Conservation (phyloP, 345 rosid species). For the Eucalyptus brandiana region DNA sequence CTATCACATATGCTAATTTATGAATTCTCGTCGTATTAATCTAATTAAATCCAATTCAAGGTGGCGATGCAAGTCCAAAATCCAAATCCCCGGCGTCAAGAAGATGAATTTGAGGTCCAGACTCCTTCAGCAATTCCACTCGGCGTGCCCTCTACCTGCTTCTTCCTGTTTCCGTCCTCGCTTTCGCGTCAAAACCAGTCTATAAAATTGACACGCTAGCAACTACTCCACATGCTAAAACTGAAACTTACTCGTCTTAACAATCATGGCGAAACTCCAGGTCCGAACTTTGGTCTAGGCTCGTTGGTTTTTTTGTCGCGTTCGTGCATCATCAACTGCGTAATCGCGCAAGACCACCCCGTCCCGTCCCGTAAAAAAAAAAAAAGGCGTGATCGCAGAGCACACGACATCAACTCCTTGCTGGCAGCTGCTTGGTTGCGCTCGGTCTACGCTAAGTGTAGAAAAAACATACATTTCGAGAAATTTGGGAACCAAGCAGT, state of each 20-base stretch:
- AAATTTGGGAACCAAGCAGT: not conserved
- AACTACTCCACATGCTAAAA: not conserved
- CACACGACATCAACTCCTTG: not conserved
- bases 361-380: not conserved
- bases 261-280: not conserved
- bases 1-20: too few species aligned
- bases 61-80: not conserved
- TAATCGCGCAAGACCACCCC: not conserved
- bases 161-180: not conserved
- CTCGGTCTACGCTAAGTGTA: not conserved
- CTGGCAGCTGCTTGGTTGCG: not conserved
- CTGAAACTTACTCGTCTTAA: not conserved
- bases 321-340: not conserved
- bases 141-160: not conserved
- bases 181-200: not conserved
- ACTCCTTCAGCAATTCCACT: not conserved
- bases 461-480: not conserved
- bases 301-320: not conserved
- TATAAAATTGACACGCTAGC: not conserved
- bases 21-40: too few species aligned
- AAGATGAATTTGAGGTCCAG: not conserved
- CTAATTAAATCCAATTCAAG: not conserved
- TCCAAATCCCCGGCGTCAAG: not conserved
- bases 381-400: not conserved
- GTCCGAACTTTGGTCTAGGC: not conserved